phyloP scores from a whole-genome alignment of 441 rosid species.

The Arabidopsis lyrata region DNA sequence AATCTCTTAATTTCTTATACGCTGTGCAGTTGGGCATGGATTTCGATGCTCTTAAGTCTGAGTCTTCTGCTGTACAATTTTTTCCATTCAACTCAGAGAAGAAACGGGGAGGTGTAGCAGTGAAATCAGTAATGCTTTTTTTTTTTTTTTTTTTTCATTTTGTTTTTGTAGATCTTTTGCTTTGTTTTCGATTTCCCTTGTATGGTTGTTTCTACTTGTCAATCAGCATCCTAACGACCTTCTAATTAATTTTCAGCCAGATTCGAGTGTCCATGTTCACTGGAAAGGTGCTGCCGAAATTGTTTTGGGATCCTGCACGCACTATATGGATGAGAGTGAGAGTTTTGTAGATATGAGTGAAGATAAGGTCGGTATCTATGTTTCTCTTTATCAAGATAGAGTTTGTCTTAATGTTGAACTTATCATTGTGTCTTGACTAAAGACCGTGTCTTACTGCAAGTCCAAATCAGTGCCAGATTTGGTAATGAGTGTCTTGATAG shows the following conservation, averaged over 20 bases:
- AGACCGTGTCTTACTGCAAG: slow-evolving; percentile 17
- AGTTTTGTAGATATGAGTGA: slow-evolving; percentile 57
- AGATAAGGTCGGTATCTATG: slow-evolving; percentile 59
- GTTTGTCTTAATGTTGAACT: not conserved
- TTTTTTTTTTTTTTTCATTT: slow-evolving; percentile 12
- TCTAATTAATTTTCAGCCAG: slow-evolving; percentile 53
- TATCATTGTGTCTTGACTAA: slow-evolving; percentile 11
- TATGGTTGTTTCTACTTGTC: slow-evolving; percentile 22
- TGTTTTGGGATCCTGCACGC: slow-evolving; percentile 74
- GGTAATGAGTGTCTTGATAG: slow-evolving; percentile 13
- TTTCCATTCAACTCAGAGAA: slow-evolving; percentile 95
- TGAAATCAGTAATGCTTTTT: slow-evolving; percentile 60
- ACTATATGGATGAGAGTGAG: slow-evolving; percentile 62
- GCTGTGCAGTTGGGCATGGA: slow-evolving; percentile 86
- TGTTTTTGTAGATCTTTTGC: slow-evolving; percentile 9
- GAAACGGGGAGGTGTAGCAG: slow-evolving; percentile 93
- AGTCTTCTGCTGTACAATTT: slow-evolving; percentile 69
- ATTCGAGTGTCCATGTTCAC: slow-evolving; percentile 77
- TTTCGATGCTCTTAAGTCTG: slow-evolving; percentile 67
- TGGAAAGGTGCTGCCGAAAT: slow-evolving; percentile 99
- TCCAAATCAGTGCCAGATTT: slow-evolving; percentile 30
- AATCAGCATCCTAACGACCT: slow-evolving; percentile 7
- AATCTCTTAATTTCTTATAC: slow-evolving; percentile 24
- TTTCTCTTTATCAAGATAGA: slow-evolving; percentile 14
- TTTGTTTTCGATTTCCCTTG: slow-evolving; percentile 15